These are phyloP conservation scores for Protomyces gravidus DNA, from an alignment of 1,139 yeast genomes.

Conservation along the genomic window DNA sequence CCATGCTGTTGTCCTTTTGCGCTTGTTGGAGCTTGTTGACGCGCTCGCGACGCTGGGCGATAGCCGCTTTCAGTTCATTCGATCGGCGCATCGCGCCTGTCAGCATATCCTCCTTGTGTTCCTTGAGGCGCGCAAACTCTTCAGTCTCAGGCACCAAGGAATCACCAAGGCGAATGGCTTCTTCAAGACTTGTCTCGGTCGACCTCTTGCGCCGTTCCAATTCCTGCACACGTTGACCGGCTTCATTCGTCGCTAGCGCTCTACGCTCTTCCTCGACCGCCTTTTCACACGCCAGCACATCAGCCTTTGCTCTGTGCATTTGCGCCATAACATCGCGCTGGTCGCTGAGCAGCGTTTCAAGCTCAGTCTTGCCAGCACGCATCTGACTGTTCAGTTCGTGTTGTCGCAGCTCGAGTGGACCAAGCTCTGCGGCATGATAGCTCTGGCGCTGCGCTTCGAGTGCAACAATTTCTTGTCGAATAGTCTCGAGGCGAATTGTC, in stretches of 20 bases:
- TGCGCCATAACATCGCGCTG: conserved; percentile 12
- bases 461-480: neutral
- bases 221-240: conserved; percentile 4
- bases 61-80: neutral
- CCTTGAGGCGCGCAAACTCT: neutral
- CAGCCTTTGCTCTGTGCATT: conserved; percentile 11
- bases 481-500: neutral
- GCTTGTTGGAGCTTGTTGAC: conserved; percentile 34
- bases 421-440: neutral
- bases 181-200: conserved; percentile 33
- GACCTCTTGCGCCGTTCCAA: conserved; percentile 30
- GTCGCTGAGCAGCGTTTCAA: conserved; percentile 6
- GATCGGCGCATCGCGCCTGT: neutral
- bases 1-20: conserved; percentile 37
- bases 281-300: conserved; percentile 2
- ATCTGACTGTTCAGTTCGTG: neutral
- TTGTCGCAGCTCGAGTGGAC: conserved; percentile 3
- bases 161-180: conserved; percentile 41
- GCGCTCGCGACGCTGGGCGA: conserved; percentile 32
- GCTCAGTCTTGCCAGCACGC: conserved; percentile 8
- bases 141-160: neutral
- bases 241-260: conserved; percentile 20
- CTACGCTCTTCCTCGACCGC: conserved; percentile 4
- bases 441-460: conserved; percentile 1
- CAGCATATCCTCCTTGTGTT: neutral